Evolutionary conservation across 148 eudicot species (phyloP).

Genomic region (Agrostemma githago): DNA sequence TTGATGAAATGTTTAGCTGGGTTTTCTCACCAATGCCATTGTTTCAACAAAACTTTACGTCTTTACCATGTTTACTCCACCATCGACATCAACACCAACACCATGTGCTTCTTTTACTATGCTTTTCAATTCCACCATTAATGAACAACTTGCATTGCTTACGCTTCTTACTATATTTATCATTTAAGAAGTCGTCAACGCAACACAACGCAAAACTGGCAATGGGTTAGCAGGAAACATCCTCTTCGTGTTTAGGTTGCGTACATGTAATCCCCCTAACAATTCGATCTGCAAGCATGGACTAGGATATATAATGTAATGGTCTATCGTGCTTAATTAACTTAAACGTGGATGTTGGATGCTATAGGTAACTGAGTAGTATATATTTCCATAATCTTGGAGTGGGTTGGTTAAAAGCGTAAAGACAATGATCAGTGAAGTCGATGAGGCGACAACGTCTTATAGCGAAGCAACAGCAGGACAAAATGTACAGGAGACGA

Average conservation of each 20-base stretch:
- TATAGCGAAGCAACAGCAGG: background rate
- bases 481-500: background rate
- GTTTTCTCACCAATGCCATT: background rate
- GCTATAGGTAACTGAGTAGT: background rate
- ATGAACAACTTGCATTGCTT: background rate
- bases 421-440: background rate
- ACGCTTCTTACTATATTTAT: background rate
- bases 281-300: too few species aligned
- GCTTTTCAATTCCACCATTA: background rate
- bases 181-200: background rate
- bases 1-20: constrained; percentile 15
- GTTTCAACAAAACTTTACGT: background rate
- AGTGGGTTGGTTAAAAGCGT: background rate
- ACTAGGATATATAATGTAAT: too few species aligned
- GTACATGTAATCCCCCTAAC: background rate
- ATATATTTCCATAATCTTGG: background rate
- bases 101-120: background rate
- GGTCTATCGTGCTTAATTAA: background rate
- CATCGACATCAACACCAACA: background rate
- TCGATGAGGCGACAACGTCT: constrained; percentile 7
- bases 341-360: background rate
- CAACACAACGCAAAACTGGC: background rate
- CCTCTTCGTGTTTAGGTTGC: background rate
- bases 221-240: background rate
- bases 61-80: constrained; percentile 4